Base-by-base conservation (phyloP, 1,284 basidiomycete species). In the Amylostereum chailletii region DNA sequence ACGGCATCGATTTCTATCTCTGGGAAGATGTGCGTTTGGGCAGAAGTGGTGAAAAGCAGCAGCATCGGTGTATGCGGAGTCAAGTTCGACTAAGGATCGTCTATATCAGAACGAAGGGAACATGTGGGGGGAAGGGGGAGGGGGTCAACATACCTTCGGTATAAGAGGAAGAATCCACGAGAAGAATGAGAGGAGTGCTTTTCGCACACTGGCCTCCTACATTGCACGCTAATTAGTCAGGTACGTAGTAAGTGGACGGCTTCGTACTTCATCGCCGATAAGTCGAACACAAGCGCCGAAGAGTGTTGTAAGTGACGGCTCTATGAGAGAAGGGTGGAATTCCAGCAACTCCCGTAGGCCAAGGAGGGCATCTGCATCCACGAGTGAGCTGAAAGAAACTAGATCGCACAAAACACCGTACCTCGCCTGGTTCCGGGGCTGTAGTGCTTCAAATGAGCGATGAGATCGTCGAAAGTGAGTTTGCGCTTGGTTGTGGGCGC, bases 21-120 rank as follows among this genome's bases (percentile, higher is more conserved):
- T 6, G 93, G 92, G 64, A 94, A 95, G 51, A 99, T 96, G 60
- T 96, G 89, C 0, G 91, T 94, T 63, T 96, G 86, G 0, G 92
- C 92, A 3, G 94, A 95, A 1, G 90, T 84, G 0, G 85, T 83
- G 64, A 93, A 96, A 9, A 97, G 77, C 11, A 95, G 71, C 2
- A 96, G 71, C 0, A 83, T 61, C 0, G 85, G 75, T 3, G 83
- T 75, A 62, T 92, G 91, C 5, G 87, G 91, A 3, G 70, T 59
- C 1, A 92, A 66, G 48, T 79, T 76, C 47, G 79, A 74, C 89
- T 86, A 53, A 47, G 53, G n/a, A 44, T 49, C 43, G 42, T 34
- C 32, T 4, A 33, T 46, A 45, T 46, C 38, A 50, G 43, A 51
- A 58, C 49, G 46, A 51, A 34, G 41, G 42, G 39, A 9, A 40